Conservation (phyloP, 2,329 filamentous ascomycete genomes). For the Cladorrhinum sp. region DNA sequence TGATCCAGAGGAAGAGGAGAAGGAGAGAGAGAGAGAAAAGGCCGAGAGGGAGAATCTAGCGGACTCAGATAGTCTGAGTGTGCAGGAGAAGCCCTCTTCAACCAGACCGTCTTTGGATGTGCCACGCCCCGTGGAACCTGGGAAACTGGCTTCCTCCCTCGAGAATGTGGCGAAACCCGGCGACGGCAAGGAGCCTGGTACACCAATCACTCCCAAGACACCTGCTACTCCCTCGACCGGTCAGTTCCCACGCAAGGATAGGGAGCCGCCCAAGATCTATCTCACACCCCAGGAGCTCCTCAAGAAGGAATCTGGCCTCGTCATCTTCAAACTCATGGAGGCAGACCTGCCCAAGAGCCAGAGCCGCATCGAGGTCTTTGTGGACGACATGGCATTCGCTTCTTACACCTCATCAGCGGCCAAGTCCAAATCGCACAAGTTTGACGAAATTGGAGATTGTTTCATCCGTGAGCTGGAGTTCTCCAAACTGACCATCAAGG, state of each 20-base stretch:
- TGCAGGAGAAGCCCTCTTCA: constrained; percentile 37
- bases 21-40: constrained; percentile 45
- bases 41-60: constrained; percentile 42
- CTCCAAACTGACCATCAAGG: constrained; percentile 83
- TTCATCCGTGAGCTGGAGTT: constrained; percentile 97
- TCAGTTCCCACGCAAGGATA: constrained; percentile 44
- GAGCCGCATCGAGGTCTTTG: constrained; percentile 79
- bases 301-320: constrained; percentile 83
- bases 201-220: constrained; percentile 43
- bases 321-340: constrained; percentile 93
- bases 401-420: constrained; percentile 80
- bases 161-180: constrained; percentile 28
- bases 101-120: constrained; percentile 33
- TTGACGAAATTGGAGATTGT: constrained; percentile 92
- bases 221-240: constrained; percentile 45
- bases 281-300: constrained; percentile 77
- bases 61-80: constrained; percentile 43
- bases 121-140: constrained; percentile 34
- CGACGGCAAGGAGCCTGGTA: constrained; percentile 30
- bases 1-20: constrained; percentile 80
- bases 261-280: constrained; percentile 69
- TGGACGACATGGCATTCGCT: constrained; percentile 92
- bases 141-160: constrained; percentile 42
- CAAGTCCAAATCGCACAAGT: constrained; percentile 63
- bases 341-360: constrained; percentile 75